A percentile compares a stretch with the other conserved stretches of the same genome.
These are phyloP conservation scores for Dendrostoma leiphaemia DNA, from an alignment of 2,329 filamentous ascomycete genomes.

Conservation along the genomic window DNA sequence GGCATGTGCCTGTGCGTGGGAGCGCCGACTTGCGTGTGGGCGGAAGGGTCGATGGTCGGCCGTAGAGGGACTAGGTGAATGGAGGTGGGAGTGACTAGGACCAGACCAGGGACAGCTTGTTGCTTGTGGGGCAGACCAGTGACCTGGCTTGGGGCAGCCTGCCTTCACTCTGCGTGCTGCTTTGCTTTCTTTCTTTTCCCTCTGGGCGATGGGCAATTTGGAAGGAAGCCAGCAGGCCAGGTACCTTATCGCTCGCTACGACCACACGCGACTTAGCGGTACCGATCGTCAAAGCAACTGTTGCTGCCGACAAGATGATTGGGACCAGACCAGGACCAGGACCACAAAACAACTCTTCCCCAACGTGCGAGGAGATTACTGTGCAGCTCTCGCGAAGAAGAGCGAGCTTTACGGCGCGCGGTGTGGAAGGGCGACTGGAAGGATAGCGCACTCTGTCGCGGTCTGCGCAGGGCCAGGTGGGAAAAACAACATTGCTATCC, in stretches of 20 bases:
- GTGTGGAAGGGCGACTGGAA: neutral
- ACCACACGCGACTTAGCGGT: neutral
- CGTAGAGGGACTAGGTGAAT: neutral
- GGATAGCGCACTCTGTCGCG: neutral
- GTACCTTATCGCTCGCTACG: neutral
- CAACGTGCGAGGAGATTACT: neutral
- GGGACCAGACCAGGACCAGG: neutral
- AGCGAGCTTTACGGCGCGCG: constrained; percentile 1
- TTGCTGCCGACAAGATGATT: neutral
- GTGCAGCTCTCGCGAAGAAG: neutral
- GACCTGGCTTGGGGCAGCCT: no score
- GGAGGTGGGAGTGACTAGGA: constrained; percentile 3
- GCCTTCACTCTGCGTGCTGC: no score
- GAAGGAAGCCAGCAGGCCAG: neutral
- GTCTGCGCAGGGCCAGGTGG: neutral
- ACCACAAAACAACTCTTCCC: neutral
- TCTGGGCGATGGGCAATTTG: neutral
- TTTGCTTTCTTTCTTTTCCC: no score
- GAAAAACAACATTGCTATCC: neutral
- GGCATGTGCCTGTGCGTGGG: no score
- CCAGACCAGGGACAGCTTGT: constrained; percentile 1
- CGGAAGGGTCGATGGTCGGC: neutral
- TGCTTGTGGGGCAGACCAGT: neutral
- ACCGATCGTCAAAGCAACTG: neutral
- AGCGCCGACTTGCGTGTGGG: no score